These are phyloP conservation scores for Trametes meyenii DNA, from an alignment of 768 basidiomycete species.

Conservation along the genomic window DNA sequence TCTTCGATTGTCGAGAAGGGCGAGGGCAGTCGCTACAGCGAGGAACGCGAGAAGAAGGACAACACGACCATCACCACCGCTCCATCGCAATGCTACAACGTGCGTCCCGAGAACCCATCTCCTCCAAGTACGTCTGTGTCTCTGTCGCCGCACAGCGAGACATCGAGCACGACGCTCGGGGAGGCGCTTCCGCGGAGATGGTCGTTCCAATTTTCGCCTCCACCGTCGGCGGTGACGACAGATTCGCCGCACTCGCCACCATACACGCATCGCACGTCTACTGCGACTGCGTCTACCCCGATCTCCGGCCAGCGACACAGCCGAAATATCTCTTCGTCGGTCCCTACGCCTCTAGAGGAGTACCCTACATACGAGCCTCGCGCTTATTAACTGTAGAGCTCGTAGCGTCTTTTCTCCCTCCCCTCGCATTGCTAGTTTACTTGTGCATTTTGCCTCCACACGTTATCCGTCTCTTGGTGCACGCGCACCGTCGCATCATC, in stretches of 20 bases:
- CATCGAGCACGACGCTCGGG: constrained; percentile 31
- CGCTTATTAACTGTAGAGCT: constrained; percentile 1
- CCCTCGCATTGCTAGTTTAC: background rate
- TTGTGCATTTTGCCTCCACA: background rate
- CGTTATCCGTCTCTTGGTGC: constrained; percentile 2
- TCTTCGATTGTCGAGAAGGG: constrained; percentile 27
- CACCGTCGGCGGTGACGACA: constrained; percentile 29
- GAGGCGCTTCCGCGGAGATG: constrained; percentile 33
- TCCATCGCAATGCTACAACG: constrained; percentile 25
- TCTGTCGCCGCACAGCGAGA: constrained; percentile 23
- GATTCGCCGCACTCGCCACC: constrained; percentile 22
- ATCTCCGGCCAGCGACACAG: constrained; percentile 25
- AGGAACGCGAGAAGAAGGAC: constrained; percentile 24
- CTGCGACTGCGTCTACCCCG: constrained; percentile 16
- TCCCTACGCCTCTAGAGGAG: constrained; percentile 26
- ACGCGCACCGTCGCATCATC: constrained; percentile 8
- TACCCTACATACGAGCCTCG: constrained; percentile 14
- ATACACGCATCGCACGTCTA: constrained; percentile 17
- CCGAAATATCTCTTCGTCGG: constrained; percentile 24
- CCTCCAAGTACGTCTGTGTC: constrained; percentile 28
- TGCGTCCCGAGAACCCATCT: constrained; percentile 31
- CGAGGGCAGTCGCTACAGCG: background rate
- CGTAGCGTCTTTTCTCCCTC: background rate
- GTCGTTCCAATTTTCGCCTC: constrained; percentile 35
- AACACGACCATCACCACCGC: constrained; percentile 19